Evolutionary conservation across 108 stramenopile species (phyloP), one percentile per base, ranked within the genome.

Genomic region (Pseudonitzschia multiseries): DNA sequence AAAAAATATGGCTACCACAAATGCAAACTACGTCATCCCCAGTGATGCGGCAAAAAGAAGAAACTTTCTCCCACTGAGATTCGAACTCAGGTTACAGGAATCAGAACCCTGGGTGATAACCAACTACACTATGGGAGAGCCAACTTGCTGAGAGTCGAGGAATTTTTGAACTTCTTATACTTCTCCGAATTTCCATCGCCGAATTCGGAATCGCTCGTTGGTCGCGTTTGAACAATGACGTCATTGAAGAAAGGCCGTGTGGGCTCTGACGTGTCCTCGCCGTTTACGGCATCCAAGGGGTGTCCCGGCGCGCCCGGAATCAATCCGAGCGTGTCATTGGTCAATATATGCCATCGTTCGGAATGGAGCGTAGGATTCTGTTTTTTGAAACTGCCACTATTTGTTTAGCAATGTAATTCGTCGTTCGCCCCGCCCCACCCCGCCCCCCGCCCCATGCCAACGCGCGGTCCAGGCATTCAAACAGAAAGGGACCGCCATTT

Each of bases 61-160:
- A 18, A 48, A 48, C 13, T 18, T 48, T 48, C 46, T 76, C 72
- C 83, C 51, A 73, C 80, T 69, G 85, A 61, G 87, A 88, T 69
- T 88, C 87, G 87, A 88, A 88, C 87, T 61, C 85, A 69, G 80
- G 87, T 88, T 67, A 71, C 69, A 27, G 73, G 87, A 88, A 88
- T 88, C 87, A 88, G 87, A 88, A 88, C 87, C 87, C 73, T 27
- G 69, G 70, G 83, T 88, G 87, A 86, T 88, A 86, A 88, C 87
- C 87, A 88, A 70, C 87, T 88, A 88, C 87, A 88, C 87, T 86
- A 88, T 73, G 51, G 83, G 72, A 76, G 46, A 48, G 4, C 87
- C 84, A 57, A 60, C 5, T 70, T 40, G 54, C 21, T 56, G 21
- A 2, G n/a, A n/a, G n/a, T n/a, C n/a, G n/a, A n/a, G n/a, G n/a